phyloP scores from a whole-genome alignment of 2,329 filamentous ascomycete species.

The Neurospora crassa region DNA sequence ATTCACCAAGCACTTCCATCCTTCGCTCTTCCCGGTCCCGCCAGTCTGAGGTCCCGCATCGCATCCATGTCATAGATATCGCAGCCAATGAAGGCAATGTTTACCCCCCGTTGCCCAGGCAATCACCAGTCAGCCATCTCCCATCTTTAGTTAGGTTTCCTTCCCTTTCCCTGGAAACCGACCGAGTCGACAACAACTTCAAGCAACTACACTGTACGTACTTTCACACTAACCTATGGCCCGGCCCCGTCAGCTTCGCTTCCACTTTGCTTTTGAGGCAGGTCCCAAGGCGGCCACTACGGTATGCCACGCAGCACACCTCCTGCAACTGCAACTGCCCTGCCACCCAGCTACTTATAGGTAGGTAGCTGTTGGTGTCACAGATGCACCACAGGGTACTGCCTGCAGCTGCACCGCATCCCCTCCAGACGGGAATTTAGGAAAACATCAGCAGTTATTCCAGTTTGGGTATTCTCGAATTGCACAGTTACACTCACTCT shows the following conservation, averaged over 20 bases:
- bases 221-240: no score
- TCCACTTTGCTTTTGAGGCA: neutral
- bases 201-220: neutral
- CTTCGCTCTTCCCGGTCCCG: neutral
- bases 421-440: neutral
- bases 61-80: neutral
- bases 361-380: neutral
- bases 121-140: neutral
- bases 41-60: neutral
- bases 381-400: neutral
- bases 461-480: neutral
- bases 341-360: neutral
- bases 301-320: neutral
- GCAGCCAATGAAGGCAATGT: slow-evolving; percentile 9
- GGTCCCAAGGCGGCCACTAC: neutral
- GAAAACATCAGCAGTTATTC: neutral
- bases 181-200: neutral
- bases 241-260: no score
- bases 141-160: neutral
- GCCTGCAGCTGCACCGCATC: neutral
- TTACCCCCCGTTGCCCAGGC: slow-evolving; percentile 15
- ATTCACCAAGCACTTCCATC: neutral
- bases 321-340: neutral
- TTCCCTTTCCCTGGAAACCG: neutral
- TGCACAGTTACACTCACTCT: neutral